Percentiles rank a stretch among this genome's conserved stretches.
These are phyloP conservation scores for Ambrosia hybrid DNA, from an alignment of 140 eudicot species.

Conservation along the genomic window DNA sequence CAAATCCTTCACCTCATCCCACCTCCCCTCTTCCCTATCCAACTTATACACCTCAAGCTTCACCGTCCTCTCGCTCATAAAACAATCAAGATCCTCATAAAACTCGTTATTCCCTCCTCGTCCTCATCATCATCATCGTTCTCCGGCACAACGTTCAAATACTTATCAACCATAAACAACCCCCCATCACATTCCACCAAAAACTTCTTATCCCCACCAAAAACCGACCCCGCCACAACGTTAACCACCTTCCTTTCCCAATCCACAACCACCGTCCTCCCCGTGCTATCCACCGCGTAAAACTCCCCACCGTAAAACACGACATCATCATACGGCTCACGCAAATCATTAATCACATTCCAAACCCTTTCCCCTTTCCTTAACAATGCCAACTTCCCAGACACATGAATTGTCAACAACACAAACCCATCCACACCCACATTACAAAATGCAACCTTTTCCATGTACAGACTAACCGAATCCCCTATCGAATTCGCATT, in stretches of 20 bases:
- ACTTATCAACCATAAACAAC: slow-evolving; percentile 69
- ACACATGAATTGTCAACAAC: slow-evolving; percentile 69
- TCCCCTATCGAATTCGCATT: slow-evolving; percentile 68
- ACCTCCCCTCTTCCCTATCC: slow-evolving; percentile 44
- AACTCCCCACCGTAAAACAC: slow-evolving; percentile 46
- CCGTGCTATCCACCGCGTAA: slow-evolving; percentile 72
- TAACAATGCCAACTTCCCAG: slow-evolving; percentile 72
- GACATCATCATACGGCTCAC: slow-evolving; percentile 86
- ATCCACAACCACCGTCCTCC: slow-evolving; percentile 49
- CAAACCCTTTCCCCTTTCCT: slow-evolving; percentile 59
- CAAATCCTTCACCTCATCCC: slow-evolving; percentile 69
- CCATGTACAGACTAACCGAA: slow-evolving; percentile 68
- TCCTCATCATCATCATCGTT: slow-evolving; percentile 61
- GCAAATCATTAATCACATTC: slow-evolving; percentile 59
- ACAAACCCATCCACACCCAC: slow-evolving; percentile 39
- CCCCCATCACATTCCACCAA: slow-evolving; percentile 66
- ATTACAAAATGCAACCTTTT: slow-evolving; percentile 64
- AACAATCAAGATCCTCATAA: slow-evolving; percentile 80
- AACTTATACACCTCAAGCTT: slow-evolving; percentile 70
- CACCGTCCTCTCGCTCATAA: slow-evolving; percentile 68
- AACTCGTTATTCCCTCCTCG: slow-evolving; percentile 50
- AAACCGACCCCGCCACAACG: slow-evolving; percentile 49
- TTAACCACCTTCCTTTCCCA: background rate
- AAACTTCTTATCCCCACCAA: slow-evolving; percentile 88
- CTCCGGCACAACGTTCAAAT: slow-evolving; percentile 64